Conservation (phyloP, 805 yeast species). For the Gaillardinia entomophila region DNA sequence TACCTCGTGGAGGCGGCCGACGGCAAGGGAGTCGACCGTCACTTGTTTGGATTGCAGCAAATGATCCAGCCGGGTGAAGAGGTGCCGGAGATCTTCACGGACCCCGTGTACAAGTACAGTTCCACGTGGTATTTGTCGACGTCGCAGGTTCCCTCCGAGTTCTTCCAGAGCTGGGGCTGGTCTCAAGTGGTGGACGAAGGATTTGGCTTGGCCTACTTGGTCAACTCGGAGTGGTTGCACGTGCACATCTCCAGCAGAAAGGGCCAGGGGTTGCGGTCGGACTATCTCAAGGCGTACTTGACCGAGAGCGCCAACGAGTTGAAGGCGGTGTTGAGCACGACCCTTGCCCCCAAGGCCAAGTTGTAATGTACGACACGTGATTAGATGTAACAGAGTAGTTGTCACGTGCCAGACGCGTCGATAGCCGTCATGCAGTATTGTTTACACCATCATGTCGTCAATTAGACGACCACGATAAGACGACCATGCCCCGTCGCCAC, state of each 20-base stretch:
- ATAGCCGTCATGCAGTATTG: too few relatives aligned
- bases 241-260: constrained; percentile 76
- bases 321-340: constrained; percentile 50
- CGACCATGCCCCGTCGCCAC: too few relatives aligned
- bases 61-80: constrained; percentile 54
- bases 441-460: too few relatives aligned
- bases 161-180: constrained; percentile 92
- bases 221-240: constrained; percentile 78
- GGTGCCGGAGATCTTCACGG: constrained; percentile 64
- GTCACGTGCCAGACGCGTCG: too few relatives aligned
- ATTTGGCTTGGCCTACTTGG: constrained; percentile 89
- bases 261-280: constrained; percentile 53
- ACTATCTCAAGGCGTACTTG: constrained; percentile 59
- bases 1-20: constrained; percentile 74
- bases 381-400: too few relatives aligned
- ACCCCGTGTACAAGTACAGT: constrained; percentile 72
- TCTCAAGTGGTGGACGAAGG: constrained; percentile 93
- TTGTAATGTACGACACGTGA: too few relatives aligned
- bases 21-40: constrained; percentile 92
- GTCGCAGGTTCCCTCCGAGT: constrained; percentile 77
- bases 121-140: constrained; percentile 83
- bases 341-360: constrained; percentile 31
- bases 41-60: constrained; percentile 81
- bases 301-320: constrained; percentile 78
- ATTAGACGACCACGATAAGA: too few relatives aligned